These are phyloP conservation scores for Fomitopsis serialis DNA, from an alignment of 768 basidiomycete genomes.

Conservation along the genomic window DNA sequence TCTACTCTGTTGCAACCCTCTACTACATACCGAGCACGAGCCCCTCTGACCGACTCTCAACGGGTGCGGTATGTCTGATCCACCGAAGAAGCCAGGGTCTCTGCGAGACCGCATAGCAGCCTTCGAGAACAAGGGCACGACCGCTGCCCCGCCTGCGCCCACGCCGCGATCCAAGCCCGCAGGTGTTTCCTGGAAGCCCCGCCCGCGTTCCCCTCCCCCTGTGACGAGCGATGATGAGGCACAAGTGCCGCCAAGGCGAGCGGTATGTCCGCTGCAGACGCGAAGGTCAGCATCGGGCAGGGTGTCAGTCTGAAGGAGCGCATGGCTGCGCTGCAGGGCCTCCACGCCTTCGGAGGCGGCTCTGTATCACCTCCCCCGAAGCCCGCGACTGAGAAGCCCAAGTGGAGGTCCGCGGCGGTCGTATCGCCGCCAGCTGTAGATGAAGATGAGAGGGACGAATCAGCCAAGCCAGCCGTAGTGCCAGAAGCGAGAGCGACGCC, in stretches of 20 bases:
- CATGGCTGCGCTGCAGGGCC: constrained; percentile 90
- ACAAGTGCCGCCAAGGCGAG: constrained; percentile 20
- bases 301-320: constrained; percentile 85
- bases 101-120: constrained; percentile 86
- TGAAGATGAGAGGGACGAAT: constrained; percentile 15
- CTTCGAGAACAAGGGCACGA: constrained; percentile 64
- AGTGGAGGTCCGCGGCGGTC: constrained; percentile 78
- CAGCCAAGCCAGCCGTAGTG: constrained; percentile 5
- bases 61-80: constrained; percentile 13
- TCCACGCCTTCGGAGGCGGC: constrained; percentile 63
- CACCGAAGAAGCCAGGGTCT: constrained; percentile 45
- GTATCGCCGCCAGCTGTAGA: constrained; percentile 11
- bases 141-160: constrained; percentile 23
- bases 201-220: constrained; percentile 39
- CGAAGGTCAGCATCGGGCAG: constrained; percentile 78
- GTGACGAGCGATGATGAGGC: constrained; percentile 17
- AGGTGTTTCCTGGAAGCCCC: constrained; percentile 70
- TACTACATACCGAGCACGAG: neutral
- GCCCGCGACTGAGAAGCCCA: constrained; percentile 63
- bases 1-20: neutral
- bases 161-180: constrained; percentile 56
- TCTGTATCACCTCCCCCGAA: constrained; percentile 48
- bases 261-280: constrained; percentile 81
- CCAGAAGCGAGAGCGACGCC: constrained; percentile 12
- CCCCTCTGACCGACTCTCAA: neutral